These are phyloP conservation scores for Isabelozyma rhagii DNA, from an alignment of 805 yeast species.

Conservation along the genomic window DNA sequence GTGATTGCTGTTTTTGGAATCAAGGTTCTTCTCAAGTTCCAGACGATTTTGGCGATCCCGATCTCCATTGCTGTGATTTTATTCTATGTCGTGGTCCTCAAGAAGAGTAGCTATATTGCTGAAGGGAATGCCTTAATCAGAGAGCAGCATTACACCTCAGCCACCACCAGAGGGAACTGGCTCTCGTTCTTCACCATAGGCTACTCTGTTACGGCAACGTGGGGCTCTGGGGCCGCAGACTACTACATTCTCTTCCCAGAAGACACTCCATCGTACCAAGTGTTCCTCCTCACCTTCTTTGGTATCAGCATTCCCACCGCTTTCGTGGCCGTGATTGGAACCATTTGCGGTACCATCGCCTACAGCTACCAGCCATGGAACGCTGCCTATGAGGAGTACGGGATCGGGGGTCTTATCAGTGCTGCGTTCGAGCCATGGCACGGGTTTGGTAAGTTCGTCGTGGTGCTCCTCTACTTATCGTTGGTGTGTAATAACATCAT, in stretches of 20 bases:
- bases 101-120: conserved; percentile 14
- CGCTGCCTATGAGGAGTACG: conserved; percentile 22
- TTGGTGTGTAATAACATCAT: conserved; percentile 33
- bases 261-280: conserved; percentile 19
- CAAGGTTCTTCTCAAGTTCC: conserved; percentile 24
- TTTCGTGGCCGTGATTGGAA: conserved; percentile 30
- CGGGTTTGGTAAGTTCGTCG: conserved; percentile 30
- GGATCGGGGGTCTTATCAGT: conserved; percentile 31
- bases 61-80: conserved; percentile 25
- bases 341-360: conserved; percentile 30
- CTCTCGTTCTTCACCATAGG: conserved; percentile 33
- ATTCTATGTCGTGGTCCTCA: conserved; percentile 29
- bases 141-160: conserved; percentile 7
- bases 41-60: conserved; percentile 26
- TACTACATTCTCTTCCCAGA: conserved; percentile 32
- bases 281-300: conserved; percentile 25
- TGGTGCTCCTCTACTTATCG: conserved; percentile 27
- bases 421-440: conserved; percentile 36
- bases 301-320: conserved; percentile 29
- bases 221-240: conserved; percentile 36
- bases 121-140: conserved; percentile 18
- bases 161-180: conserved; percentile 28
- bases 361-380: conserved; percentile 29
- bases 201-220: conserved; percentile 32
- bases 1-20: conserved; percentile 33